phyloP scores from a whole-genome alignment of 768 basidiomycete species.

The Serendipita indica region DNA sequence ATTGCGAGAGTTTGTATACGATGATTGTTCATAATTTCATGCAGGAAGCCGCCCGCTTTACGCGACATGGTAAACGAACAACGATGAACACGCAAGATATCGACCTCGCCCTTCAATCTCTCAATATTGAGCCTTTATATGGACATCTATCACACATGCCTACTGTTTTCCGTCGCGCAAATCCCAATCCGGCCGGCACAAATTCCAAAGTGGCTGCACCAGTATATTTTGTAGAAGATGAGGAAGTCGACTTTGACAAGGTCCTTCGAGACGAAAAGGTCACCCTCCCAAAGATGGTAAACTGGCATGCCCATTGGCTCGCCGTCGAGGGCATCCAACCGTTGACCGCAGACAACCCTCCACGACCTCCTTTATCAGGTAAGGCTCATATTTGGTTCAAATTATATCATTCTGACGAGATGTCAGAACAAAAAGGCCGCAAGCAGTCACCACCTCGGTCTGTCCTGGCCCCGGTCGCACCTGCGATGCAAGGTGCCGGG shows the following conservation, averaged over 20 bases:
- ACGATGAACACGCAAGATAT: slow-evolving; percentile 81
- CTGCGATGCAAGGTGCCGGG: slow-evolving; percentile 23
- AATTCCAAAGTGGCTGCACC: slow-evolving; percentile 41
- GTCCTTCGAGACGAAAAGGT: slow-evolving; percentile 79
- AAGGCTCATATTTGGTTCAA: background rate
- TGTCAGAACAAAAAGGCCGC: slow-evolving; percentile 26
- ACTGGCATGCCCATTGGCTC: slow-evolving; percentile 93
- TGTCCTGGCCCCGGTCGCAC: slow-evolving; percentile 11
- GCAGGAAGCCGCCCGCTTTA: slow-evolving; percentile 92
- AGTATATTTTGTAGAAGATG: slow-evolving; percentile 90
- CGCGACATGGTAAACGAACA: slow-evolving; percentile 86
- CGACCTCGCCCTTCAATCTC: slow-evolving; percentile 81
- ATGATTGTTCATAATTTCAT: background rate
- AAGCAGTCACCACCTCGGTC: slow-evolving; percentile 21
- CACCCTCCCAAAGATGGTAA: slow-evolving; percentile 60
- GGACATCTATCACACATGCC: slow-evolving; percentile 61
- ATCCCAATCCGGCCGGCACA: slow-evolving; percentile 35
- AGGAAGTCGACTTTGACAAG: slow-evolving; percentile 93
- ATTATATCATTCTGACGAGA: slow-evolving; percentile 41
- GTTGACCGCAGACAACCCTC: slow-evolving; percentile 88
- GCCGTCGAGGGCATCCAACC: slow-evolving; percentile 97
- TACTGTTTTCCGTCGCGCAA: slow-evolving; percentile 39
- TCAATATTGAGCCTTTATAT: slow-evolving; percentile 93
- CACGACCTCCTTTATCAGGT: slow-evolving; percentile 20
- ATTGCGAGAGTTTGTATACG: background rate